A percentile compares a stretch with the other conserved stretches of the same genome.
These are phyloP conservation scores for Tolypocladium guangdongense DNA, from an alignment of 2,329 filamentous ascomycete genomes.

Conservation along the genomic window DNA sequence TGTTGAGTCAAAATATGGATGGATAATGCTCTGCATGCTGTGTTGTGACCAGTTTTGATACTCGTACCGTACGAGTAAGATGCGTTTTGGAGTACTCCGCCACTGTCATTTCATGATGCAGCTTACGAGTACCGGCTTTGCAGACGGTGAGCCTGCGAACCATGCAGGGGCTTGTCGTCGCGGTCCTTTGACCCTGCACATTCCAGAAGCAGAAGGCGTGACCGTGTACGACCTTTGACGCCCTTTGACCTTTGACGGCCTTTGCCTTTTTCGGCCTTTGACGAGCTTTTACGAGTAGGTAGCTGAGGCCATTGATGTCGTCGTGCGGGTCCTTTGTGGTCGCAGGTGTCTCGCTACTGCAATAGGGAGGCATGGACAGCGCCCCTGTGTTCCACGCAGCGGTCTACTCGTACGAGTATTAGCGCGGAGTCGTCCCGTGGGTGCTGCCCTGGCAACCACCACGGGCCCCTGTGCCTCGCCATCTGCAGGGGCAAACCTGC, in stretches of 20 bases:
- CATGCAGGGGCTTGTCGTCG: background rate
- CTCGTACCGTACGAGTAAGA: background rate
- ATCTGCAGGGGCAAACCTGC: background rate
- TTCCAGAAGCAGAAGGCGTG: background rate
- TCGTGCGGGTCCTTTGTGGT: background rate
- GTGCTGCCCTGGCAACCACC: background rate
- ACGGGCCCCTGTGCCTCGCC: background rate
- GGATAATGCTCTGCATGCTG: background rate
- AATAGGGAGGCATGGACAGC: no score
- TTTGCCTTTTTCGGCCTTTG: background rate
- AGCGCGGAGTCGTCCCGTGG: no score
- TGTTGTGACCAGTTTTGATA: background rate
- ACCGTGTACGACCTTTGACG: background rate
- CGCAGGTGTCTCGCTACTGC: no score
- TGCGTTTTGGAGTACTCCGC: background rate
- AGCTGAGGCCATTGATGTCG: no score
- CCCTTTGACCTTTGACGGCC: background rate
- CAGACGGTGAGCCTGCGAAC: no score
- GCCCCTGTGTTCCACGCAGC: no score
- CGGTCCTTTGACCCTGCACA: background rate
- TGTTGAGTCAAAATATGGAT: background rate
- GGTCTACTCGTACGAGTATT: no score
- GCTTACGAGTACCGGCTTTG: no score
- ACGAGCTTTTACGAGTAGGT: background rate
- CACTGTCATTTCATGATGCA: background rate